These are phyloP conservation scores for Plasmodium malariae DNA, from an alignment of 169 alveolate genomes.

Conservation along the genomic window DNA sequence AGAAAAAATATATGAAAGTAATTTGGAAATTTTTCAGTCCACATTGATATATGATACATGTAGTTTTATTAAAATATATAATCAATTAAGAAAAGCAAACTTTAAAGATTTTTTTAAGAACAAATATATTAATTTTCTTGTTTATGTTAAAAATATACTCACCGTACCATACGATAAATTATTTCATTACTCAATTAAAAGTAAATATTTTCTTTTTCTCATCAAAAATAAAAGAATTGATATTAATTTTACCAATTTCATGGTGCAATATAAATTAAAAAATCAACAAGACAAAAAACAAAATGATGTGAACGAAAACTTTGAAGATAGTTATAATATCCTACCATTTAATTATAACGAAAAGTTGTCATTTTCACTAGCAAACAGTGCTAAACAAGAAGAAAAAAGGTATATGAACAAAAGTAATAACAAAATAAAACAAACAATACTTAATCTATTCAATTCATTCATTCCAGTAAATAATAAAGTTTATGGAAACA, in stretches of 20 bases:
- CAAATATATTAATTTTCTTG: constrained; percentile 55
- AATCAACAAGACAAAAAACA: neutral
- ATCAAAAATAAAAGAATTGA: constrained; percentile 62
- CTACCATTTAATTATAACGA: neutral
- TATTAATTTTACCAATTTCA: constrained; percentile 28
- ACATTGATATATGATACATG: constrained; percentile 71
- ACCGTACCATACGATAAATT: constrained; percentile 53
- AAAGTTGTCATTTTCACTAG: neutral
- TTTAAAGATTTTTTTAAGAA: constrained; percentile 50
- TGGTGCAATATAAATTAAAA: constrained; percentile 9
- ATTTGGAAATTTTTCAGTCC: constrained; percentile 61
- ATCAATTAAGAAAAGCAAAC: constrained; percentile 16
- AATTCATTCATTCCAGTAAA: neutral
- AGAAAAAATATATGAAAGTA: constrained; percentile 39
- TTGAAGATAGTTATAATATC: neutral
- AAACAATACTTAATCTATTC: neutral
- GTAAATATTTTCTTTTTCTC: constrained; percentile 48
- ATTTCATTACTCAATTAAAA: constrained; percentile 24
- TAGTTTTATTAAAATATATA: constrained; percentile 68
- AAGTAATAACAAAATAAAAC: neutral
- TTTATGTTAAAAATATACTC: constrained; percentile 34
- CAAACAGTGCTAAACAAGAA: too few species aligned
- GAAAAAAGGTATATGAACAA: neutral
- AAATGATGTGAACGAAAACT: neutral
- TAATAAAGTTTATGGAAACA: neutral